Base-by-base conservation (phyloP, 805 yeast genomes). In the Lipomyces oligophaga region DNA sequence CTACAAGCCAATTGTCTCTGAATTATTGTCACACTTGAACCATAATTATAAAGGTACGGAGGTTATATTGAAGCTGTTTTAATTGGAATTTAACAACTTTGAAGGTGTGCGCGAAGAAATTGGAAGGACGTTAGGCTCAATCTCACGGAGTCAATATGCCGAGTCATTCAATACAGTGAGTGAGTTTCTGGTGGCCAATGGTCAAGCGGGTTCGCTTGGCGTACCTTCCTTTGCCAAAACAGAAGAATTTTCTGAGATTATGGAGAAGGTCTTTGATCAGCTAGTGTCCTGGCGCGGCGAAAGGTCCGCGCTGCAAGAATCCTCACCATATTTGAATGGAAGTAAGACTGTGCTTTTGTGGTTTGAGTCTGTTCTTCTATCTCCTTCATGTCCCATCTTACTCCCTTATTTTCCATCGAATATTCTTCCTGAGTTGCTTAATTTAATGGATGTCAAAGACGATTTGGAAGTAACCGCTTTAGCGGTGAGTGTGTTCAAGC, bases 401-500 rank as follows among this genome's bases (percentile, higher is more conserved):
- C 73, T 77, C 35, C 78, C 78, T 2, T 74, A 76, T 44, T 65
- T 83, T 31, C 62, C 69, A 7, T 63, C 68, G 2, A 68, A 76
- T 42, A 72, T 88, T 24, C 64, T 86, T 0, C 95, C 96, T 22
- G 80, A 85, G 52, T 67, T 87, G 46, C 69, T 85, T 59, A 69
- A 74, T 15, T 66, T 87, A 38, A 77, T 80, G 41, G 75, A 73
- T 36, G 75, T 84, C 70, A 80, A 85, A 49, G 97, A 90, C 52
- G 85, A 85, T 11, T 84, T 94, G 55, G 85, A 83, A 39, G 57
- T 69, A 5, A 51, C 59, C 15, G 45, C 54, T 10, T 38, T 57
- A 10, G 84, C 90, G 0, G 70, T 76, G 1, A 58, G 65, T 5
- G 56, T 77, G 19, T 72, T 77, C 52, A 63, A 68, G 15, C 61